These are phyloP conservation scores for Penicillium maclennaniae DNA, from an alignment of 495 filamentous ascomycete genomes.

Conservation along the genomic window DNA sequence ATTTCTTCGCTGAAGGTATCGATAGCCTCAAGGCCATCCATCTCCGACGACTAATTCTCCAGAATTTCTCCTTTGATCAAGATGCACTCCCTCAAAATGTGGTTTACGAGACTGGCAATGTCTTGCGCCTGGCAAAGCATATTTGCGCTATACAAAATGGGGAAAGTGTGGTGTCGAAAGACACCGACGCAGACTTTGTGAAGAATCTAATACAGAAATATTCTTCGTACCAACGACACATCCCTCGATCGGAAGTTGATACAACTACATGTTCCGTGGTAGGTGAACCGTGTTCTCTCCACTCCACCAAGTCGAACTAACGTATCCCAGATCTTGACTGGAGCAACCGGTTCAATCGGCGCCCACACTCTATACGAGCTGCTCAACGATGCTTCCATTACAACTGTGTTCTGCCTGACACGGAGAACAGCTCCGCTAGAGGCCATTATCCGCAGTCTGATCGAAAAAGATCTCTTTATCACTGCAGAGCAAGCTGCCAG, in stretches of 20 bases:
- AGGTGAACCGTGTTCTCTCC: slow-evolving; percentile 9
- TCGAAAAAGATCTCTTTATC: slow-evolving; percentile 28
- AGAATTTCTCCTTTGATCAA: slow-evolving; percentile 37
- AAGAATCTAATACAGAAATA: slow-evolving; percentile 47
- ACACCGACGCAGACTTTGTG: slow-evolving; percentile 38
- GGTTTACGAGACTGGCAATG: slow-evolving; percentile 50
- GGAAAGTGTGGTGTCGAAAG: slow-evolving; percentile 6
- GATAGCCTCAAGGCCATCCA: slow-evolving; percentile 61
- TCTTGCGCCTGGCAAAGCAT: slow-evolving; percentile 41
- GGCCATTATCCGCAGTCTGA: slow-evolving; percentile 31
- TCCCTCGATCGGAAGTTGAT: slow-evolving; percentile 16
- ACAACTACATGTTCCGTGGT: slow-evolving; percentile 40
- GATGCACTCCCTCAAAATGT: slow-evolving; percentile 37
- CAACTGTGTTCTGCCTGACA: slow-evolving; percentile 51
- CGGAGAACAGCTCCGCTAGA: slow-evolving; percentile 30
- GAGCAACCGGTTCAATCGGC: slow-evolving; percentile 57
- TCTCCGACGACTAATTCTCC: slow-evolving; percentile 47
- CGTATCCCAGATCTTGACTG: slow-evolving; percentile 50
- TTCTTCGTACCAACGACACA: slow-evolving; percentile 39
- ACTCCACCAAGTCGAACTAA: slow-evolving; percentile 1
- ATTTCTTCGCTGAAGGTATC: slow-evolving; percentile 55
- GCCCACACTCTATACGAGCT: slow-evolving; percentile 51
- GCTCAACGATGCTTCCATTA: slow-evolving; percentile 39
- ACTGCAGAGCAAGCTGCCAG: slow-evolving; percentile 26
- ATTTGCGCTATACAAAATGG: slow-evolving; percentile 43